Conservation (phyloP, 2,329 filamentous ascomycete genomes). For the Monilinia aucupariae region DNA sequence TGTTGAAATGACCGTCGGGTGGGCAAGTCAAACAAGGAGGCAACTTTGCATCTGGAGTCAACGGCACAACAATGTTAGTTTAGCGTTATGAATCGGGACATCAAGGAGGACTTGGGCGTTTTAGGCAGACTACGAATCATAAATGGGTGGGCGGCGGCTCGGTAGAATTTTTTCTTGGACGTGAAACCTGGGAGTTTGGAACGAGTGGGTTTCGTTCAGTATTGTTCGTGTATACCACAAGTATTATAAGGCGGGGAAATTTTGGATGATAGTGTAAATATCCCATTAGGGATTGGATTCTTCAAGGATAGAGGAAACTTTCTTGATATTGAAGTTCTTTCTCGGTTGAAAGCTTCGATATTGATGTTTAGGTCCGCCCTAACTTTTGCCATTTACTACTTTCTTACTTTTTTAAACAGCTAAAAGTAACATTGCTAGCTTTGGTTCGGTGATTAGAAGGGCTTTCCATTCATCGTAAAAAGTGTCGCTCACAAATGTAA, state of each 20-base stretch:
- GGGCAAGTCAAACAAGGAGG: not conserved
- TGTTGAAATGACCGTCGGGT: not conserved
- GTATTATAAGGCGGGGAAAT: not conserved
- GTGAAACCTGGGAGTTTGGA: not conserved
- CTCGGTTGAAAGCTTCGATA: not conserved
- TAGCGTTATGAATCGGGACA: conserved; percentile 6
- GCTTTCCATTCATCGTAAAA: no score
- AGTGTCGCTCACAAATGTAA: no score
- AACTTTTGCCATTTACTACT: no score
- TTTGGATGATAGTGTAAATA: not conserved
- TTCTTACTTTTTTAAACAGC: no score
- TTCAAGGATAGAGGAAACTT: not conserved
- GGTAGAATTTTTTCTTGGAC: not conserved
- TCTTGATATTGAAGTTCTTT: not conserved
- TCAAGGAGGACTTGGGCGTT: not conserved
- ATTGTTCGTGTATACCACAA: not conserved
- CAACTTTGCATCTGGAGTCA: not conserved
- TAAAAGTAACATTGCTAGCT: not conserved
- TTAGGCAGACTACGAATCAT: not conserved
- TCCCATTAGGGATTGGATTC: not conserved
- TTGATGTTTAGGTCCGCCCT: not conserved
- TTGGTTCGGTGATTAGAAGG: no score
- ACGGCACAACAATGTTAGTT: not conserved
- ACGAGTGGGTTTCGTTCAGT: not conserved
- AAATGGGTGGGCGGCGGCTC: not conserved